These are phyloP conservation scores for Murraya koenigii DNA, from an alignment of 345 rosid species.

Conservation along the genomic window DNA sequence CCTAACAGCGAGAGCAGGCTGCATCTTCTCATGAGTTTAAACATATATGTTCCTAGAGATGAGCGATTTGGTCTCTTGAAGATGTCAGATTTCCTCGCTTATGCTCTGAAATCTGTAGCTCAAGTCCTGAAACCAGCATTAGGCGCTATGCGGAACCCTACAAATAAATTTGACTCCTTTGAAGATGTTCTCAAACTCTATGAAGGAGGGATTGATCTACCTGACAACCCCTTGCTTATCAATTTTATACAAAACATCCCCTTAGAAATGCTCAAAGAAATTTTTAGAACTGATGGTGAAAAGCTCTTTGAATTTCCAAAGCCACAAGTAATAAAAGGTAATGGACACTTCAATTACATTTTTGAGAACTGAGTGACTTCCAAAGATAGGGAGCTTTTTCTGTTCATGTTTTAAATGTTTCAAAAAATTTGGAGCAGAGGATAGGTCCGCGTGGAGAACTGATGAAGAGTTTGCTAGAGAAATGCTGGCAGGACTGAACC, in stretches of 20 bases:
- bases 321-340: slow-evolving; percentile 78
- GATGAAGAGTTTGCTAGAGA: slow-evolving; percentile 85
- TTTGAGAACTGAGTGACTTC: background rate
- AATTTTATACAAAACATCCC: slow-evolving; percentile 39
- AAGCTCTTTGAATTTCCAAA: slow-evolving; percentile 48
- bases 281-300: slow-evolving; percentile 50
- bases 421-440: slow-evolving; percentile 36
- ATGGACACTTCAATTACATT: background rate
- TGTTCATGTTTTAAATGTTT: background rate
- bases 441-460: slow-evolving; percentile 62
- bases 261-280: slow-evolving; percentile 50
- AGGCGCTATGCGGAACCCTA: slow-evolving; percentile 41
- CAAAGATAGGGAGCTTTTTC: background rate
- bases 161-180: slow-evolving; percentile 52
- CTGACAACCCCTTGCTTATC: slow-evolving; percentile 33
- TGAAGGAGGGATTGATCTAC: slow-evolving; percentile 51
- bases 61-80: slow-evolving; percentile 74
- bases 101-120: slow-evolving; percentile 49
- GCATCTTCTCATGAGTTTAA: slow-evolving; percentile 34
- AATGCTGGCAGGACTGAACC: slow-evolving; percentile 79
- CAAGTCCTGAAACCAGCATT: slow-evolving; percentile 52
- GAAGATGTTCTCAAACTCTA: slow-evolving; percentile 56
- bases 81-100: slow-evolving; percentile 55
- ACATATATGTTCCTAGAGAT: slow-evolving; percentile 73
- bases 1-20: slow-evolving; percentile 54